A percentile compares a stretch with the other conserved stretches of the same genome.
These are phyloP conservation scores for Termitomyces sp. DNA, from an alignment of 768 basidiomycete species.

Conservation along the genomic window DNA sequence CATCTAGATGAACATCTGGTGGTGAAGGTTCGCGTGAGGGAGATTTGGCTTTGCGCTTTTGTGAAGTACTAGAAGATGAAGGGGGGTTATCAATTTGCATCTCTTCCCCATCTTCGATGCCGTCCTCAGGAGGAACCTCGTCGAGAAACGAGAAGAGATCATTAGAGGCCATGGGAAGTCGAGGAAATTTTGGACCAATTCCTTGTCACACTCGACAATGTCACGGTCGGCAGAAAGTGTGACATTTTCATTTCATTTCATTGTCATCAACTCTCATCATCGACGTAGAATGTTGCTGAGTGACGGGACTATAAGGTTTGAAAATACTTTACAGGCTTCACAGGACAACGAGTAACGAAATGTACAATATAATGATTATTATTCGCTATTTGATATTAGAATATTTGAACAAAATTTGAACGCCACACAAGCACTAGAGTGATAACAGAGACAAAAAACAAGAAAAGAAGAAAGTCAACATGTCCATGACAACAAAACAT, in stretches of 20 bases:
- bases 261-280: too few species aligned
- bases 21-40: conserved; percentile 16
- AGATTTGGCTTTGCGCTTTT: conserved; percentile 43
- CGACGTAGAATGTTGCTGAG: too few species aligned
- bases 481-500: not conserved
- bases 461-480: not conserved
- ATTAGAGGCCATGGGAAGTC: conserved; percentile 34
- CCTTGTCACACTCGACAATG: not conserved
- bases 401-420: too few species aligned
- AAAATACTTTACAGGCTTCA: not conserved
- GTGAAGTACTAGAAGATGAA: conserved; percentile 16
- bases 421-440: not conserved
- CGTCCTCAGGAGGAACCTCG: conserved; percentile 35
- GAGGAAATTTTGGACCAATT: conserved; percentile 15
- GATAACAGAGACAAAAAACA: not conserved
- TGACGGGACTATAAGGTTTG: not conserved
- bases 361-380: not conserved
- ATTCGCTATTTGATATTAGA: not conserved
- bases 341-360: not conserved
- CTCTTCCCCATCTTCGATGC: conserved; percentile 30
- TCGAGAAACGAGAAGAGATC: conserved; percentile 74
- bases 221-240: not conserved
- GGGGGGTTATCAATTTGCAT: conserved; percentile 21
- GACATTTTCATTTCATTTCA: too few species aligned
- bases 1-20: conserved; percentile 20